Percentiles rank a stretch among this genome's conserved stretches.
These are phyloP conservation scores for Colletotrichum coccodes DNA, from an alignment of 2,329 filamentous ascomycete genomes.

Conservation along the genomic window DNA sequence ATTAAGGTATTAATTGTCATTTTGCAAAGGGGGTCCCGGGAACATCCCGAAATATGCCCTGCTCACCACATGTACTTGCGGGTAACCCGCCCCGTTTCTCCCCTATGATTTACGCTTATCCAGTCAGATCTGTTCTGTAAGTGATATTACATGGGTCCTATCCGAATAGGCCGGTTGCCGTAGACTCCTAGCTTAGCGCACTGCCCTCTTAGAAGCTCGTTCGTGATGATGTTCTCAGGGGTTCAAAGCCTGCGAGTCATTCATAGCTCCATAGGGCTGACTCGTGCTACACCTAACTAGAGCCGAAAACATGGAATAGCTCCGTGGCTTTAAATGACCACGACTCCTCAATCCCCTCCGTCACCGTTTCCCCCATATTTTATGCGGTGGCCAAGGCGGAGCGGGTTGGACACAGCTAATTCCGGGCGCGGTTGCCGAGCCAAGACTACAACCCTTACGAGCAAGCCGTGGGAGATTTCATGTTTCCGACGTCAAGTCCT, in stretches of 20 bases:
- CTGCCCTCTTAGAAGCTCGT: not conserved
- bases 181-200: not conserved
- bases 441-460: not conserved
- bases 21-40: not conserved
- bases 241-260: constrained; percentile 16
- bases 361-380: not conserved
- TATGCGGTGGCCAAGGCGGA: not conserved
- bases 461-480: not conserved
- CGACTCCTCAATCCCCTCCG: not conserved
- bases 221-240: constrained; percentile 1
- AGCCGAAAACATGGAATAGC: not conserved
- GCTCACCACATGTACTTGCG: not conserved
- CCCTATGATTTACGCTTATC: not conserved
- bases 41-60: not conserved
- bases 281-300: not conserved
- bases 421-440: not conserved
- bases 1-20: not conserved
- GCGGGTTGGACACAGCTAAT: not conserved
- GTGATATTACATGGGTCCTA: not conserved
- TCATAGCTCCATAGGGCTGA: constrained; percentile 18
- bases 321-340: not conserved
- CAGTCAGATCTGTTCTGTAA: not conserved
- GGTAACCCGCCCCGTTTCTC: not conserved
- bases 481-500: constrained; percentile 38
- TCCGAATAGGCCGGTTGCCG: not conserved